Conservation (phyloP, 2,329 filamentous ascomycete species). For the Corinectria fuckeliana region DNA sequence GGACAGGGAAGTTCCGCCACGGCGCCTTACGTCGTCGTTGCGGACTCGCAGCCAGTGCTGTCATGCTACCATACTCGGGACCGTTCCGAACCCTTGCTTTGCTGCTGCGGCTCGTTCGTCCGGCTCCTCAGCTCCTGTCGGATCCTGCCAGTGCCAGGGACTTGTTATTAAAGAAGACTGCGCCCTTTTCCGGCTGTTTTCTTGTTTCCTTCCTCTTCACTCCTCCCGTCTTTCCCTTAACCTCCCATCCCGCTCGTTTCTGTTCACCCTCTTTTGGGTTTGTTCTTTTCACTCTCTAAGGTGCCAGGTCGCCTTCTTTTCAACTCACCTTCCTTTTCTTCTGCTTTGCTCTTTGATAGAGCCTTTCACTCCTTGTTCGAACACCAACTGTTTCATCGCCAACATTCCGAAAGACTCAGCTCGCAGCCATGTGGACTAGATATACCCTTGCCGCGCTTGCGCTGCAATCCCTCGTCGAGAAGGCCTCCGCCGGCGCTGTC, state of each 20-base stretch:
- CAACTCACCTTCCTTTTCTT: slow-evolving; percentile 21
- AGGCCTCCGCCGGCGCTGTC: slow-evolving; percentile 30
- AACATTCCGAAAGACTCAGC: slow-evolving; percentile 7
- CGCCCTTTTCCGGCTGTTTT: slow-evolving; percentile 14
- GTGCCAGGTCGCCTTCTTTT: slow-evolving; percentile 37
- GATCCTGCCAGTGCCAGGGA: not conserved
- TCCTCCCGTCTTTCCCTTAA: slow-evolving; percentile 27
- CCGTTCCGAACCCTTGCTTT: slow-evolving; percentile 2
- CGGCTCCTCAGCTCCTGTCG: not conserved
- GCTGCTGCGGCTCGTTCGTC: slow-evolving; percentile 10
- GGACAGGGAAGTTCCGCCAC: slow-evolving; percentile 24
- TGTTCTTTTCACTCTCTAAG: slow-evolving; percentile 39
- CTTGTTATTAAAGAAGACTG: slow-evolving; percentile 22
- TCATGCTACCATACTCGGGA: not conserved
- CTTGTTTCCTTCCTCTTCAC: slow-evolving; percentile 18
- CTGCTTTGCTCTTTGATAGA: slow-evolving; percentile 38
- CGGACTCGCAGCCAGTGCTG: slow-evolving; percentile 16
- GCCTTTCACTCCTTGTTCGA: slow-evolving; percentile 31
- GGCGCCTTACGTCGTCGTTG: slow-evolving; percentile 15
- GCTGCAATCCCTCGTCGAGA: slow-evolving; percentile 31
- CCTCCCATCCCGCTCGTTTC: slow-evolving; percentile 30
- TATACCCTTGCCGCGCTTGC: slow-evolving; percentile 33
- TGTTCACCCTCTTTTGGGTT: slow-evolving; percentile 32
- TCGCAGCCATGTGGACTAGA: slow-evolving; percentile 33
- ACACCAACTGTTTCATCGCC: slow-evolving; percentile 23